Conservation (phyloP, 371 early-diverging fungal species). For the Globomyces sp. region DNA sequence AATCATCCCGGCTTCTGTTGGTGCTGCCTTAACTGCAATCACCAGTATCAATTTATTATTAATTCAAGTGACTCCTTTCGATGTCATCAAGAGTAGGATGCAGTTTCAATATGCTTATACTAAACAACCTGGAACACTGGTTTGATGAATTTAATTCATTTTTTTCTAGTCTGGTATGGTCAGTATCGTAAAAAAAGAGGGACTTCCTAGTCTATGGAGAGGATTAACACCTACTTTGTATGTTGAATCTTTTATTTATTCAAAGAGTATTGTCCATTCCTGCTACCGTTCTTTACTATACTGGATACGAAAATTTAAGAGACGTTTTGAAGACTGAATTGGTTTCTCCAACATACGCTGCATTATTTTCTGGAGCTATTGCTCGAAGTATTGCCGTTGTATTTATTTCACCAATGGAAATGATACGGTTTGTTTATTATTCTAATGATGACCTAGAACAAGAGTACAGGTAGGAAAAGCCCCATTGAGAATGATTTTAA, state of each 20-base stretch:
- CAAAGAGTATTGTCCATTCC: slow-evolving; percentile 75
- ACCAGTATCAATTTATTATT: not conserved
- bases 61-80: slow-evolving; percentile 12
- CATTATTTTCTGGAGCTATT: slow-evolving; percentile 75
- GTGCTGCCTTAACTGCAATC: not conserved
- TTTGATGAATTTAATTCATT: not conserved
- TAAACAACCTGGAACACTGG: too few relatives aligned
- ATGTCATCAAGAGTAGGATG: slow-evolving; percentile 10
- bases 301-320: slow-evolving; percentile 86
- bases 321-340: slow-evolving; percentile 44
- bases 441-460: slow-evolving; percentile 1
- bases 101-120: not conserved
- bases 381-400: slow-evolving; percentile 64
- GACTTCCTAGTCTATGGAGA: slow-evolving; percentile 71
- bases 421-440: slow-evolving; percentile 11
- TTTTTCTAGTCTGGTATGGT: not conserved
- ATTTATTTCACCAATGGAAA: slow-evolving; percentile 12
- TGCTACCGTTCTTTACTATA: slow-evolving; percentile 89
- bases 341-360: slow-evolving; percentile 52
- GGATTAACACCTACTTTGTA: slow-evolving; percentile 84
- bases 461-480: not conserved
- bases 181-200: slow-evolving; percentile 41
- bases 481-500: not conserved
- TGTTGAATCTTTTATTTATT: slow-evolving; percentile 47
- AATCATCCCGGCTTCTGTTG: not conserved